A percentile compares a stretch with the other conserved stretches of the same genome.
Conservation (phyloP, 352 stramenopile genomes). For the Globisporangium okanoganense region DNA sequence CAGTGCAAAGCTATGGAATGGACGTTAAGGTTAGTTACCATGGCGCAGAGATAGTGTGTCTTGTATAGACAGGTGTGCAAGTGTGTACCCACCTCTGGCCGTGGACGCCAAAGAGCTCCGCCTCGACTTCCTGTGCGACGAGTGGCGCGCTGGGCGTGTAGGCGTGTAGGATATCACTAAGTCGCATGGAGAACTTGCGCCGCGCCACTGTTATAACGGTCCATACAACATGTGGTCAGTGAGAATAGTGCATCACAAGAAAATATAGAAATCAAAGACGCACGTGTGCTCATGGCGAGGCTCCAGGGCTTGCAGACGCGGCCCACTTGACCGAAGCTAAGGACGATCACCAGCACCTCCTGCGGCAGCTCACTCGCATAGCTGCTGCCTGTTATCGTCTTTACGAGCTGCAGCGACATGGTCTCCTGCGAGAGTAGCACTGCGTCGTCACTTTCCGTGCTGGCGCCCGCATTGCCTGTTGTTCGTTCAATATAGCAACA, state of each 20-base stretch:
- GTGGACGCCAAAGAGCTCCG: slow-evolving; percentile 50
- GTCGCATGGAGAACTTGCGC: slow-evolving; percentile 49
- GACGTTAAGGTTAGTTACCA: not conserved
- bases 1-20: slow-evolving; percentile 40
- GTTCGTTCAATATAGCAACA: not conserved
- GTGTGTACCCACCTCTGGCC: slow-evolving; percentile 45
- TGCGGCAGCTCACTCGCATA: slow-evolving; percentile 54
- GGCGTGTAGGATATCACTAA: slow-evolving; percentile 49
- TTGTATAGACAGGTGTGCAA: not conserved
- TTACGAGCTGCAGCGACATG: slow-evolving; percentile 15
- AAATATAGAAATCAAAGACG: slow-evolving; percentile 2
- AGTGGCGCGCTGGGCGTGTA: slow-evolving; percentile 40
- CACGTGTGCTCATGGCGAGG: slow-evolving; percentile 57
- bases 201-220: slow-evolving; percentile 35
- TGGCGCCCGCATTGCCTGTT: slow-evolving; percentile 1
- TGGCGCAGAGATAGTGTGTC: not conserved
- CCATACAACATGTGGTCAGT: not conserved
- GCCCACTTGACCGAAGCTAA: slow-evolving; percentile 66
- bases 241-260: not conserved
- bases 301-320: slow-evolving; percentile 83
- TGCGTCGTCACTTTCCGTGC: not conserved
- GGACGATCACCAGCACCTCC: slow-evolving; percentile 68
- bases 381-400: slow-evolving; percentile 3
- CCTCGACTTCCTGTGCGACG: slow-evolving; percentile 56
- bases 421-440: slow-evolving; percentile 16